Evolutionary conservation across 2,329 filamentous ascomycete species (phyloP).

Genomic region (Penicillium sp.): DNA sequence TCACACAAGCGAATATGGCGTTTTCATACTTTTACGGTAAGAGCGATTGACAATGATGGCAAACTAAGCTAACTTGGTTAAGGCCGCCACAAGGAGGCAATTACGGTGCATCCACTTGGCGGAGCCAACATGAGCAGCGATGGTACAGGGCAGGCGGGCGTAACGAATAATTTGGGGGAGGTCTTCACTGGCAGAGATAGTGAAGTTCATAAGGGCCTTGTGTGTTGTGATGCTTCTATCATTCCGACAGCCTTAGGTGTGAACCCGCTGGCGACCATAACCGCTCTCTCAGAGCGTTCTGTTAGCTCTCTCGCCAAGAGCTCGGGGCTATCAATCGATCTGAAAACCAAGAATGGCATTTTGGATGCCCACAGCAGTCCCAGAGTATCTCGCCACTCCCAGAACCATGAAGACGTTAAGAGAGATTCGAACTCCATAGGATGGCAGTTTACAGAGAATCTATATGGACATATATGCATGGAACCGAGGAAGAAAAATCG

Average conservation of each 20-base stretch:
- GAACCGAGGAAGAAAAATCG: not conserved
- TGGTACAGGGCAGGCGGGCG: conserved; percentile 54
- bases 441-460: conserved; percentile 17
- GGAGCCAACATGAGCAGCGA: conserved; percentile 61
- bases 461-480: conserved; percentile 10
- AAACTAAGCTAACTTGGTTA: not conserved
- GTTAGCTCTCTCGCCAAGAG: conserved; percentile 50
- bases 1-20: not conserved
- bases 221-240: conserved; percentile 59
- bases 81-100: conserved; percentile 27
- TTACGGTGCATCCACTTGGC: conserved; percentile 21
- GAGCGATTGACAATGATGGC: not conserved
- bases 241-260: conserved; percentile 59
- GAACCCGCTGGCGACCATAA: conserved; percentile 66
- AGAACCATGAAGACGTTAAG: not conserved
- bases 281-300: conserved; percentile 62
- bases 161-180: conserved; percentile 58
- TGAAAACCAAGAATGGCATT: conserved; percentile 11
- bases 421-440: conserved; percentile 1
- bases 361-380: conserved; percentile 7
- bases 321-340: conserved; percentile 45
- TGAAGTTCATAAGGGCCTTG: conserved; percentile 54
- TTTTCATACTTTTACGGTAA: not conserved
- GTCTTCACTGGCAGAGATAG: conserved; percentile 52
- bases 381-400: not conserved